A percentile compares a stretch with the other conserved stretches of the same genome.
phyloP scores from a whole-genome alignment of 1,284 basidiomycete genomes.

The Ustilago cynodontis region DNA sequence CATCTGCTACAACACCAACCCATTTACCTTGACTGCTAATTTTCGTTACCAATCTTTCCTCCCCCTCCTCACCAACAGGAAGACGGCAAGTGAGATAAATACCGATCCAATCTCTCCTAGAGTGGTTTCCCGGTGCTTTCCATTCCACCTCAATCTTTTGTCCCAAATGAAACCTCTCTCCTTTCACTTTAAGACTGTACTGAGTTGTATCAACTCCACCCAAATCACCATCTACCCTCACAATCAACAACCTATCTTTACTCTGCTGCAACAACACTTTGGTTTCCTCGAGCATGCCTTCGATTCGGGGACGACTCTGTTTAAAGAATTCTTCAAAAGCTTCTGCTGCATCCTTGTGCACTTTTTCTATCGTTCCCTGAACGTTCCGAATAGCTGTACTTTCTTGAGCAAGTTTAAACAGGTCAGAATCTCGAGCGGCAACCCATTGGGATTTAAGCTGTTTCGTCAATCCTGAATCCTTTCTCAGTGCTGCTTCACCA shows the following conservation, averaged over 20 bases:
- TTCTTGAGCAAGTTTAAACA: conserved; percentile 53
- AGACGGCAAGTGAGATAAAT: conserved; percentile 75
- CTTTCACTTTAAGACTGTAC: conserved; percentile 39
- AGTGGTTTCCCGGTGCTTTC: conserved; percentile 88
- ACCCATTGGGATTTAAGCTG: conserved; percentile 84
- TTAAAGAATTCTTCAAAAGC: conserved; percentile 92
- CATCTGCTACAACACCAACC: conserved; percentile 89
- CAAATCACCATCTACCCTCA: conserved; percentile 56
- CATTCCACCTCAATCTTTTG: conserved; percentile 88
- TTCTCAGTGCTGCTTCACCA: conserved; percentile 84
- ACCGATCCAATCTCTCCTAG: conserved; percentile 96
- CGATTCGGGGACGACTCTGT: conserved; percentile 71
- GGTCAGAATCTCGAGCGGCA: conserved; percentile 79
- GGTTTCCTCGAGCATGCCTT: conserved; percentile 81
- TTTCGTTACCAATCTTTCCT: conserved; percentile 74
- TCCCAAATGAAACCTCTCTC: conserved; percentile 82
- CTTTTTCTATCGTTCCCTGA: conserved; percentile 91
- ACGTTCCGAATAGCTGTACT: conserved; percentile 81
- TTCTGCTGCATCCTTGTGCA: conserved; percentile 89
- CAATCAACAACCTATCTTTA: conserved; percentile 75
- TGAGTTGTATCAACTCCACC: conserved; percentile 48
- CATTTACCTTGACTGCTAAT: conserved; percentile 91
- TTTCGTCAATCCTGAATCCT: conserved; percentile 95
- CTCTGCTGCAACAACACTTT: conserved; percentile 91
- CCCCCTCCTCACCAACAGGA: conserved; percentile 34